These are phyloP conservation scores for Cardamine chenopodiifolia DNA, from an alignment of 345 rosid genomes.

Conservation along the genomic window DNA sequence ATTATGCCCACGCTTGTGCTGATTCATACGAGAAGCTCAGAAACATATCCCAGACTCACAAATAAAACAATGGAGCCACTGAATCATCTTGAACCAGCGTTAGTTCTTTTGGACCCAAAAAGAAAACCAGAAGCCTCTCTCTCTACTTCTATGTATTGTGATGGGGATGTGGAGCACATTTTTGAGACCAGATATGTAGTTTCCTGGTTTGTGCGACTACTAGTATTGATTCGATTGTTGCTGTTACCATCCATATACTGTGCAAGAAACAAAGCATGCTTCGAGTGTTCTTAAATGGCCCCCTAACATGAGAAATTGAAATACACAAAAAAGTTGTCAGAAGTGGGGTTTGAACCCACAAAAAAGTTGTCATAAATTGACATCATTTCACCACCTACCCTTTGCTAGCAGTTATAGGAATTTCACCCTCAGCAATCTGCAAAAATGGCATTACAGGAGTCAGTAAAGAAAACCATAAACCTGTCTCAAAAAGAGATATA, in stretches of 20 bases:
- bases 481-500: not conserved
- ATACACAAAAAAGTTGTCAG: too few species aligned
- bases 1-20: constrained; percentile 67
- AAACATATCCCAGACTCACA: constrained; percentile 45
- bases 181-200: constrained; percentile 3
- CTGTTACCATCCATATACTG: not conserved
- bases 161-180: not conserved
- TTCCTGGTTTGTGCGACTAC: not conserved
- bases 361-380: too few species aligned
- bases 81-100: constrained; percentile 18
- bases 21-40: constrained; percentile 70
- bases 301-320: not conserved
- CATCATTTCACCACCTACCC: constrained; percentile 51
- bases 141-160: not conserved
- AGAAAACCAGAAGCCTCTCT: not conserved
- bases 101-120: not conserved
- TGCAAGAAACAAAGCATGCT: not conserved
- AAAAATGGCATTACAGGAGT: constrained; percentile 6
- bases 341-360: too few species aligned
- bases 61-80: constrained; percentile 36
- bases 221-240: not conserved
- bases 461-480: constrained; percentile 5
- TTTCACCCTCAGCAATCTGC: constrained; percentile 83
- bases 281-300: not conserved
- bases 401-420: constrained; percentile 57